Evolutionary conservation across 495 filamentous ascomycete genomes (phyloP).

Genomic region (Lasiosphaeria hispida): DNA sequence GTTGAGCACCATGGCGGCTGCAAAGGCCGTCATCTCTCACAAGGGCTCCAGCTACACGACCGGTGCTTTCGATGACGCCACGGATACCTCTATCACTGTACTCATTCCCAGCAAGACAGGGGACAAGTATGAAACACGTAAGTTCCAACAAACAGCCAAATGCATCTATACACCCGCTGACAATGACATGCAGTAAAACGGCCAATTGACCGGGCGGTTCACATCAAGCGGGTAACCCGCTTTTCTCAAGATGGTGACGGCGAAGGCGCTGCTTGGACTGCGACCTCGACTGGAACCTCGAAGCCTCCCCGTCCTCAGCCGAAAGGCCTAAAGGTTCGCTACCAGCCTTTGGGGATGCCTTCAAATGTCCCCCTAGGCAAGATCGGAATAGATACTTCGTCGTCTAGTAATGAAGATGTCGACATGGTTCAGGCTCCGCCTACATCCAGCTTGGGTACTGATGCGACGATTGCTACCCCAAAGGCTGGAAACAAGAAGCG

Average conservation of each 20-base stretch:
- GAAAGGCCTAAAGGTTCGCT: slow-evolving; percentile 43
- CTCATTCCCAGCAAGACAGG: slow-evolving; percentile 42
- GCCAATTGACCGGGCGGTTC: slow-evolving; percentile 40
- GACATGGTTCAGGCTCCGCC: slow-evolving; percentile 30
- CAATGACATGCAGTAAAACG: slow-evolving; percentile 30
- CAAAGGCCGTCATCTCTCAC: slow-evolving; percentile 38
- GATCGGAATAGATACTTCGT: slow-evolving; percentile 21
- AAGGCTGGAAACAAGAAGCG: slow-evolving; percentile 43
- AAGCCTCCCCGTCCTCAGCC: slow-evolving; percentile 44
- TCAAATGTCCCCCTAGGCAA: slow-evolving; percentile 12
- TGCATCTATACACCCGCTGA: neutral
- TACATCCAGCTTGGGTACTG: neutral
- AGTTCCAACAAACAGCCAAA: slow-evolving; percentile 15
- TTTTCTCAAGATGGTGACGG: slow-evolving; percentile 29
- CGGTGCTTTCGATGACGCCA: slow-evolving; percentile 33
- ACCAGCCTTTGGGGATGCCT: slow-evolving; percentile 41
- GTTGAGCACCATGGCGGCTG: slow-evolving; percentile 34
- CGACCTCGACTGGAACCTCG: slow-evolving; percentile 24
- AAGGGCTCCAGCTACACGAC: slow-evolving; percentile 41
- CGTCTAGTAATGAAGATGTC: slow-evolving; percentile 31
- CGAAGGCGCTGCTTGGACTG: slow-evolving; percentile 21
- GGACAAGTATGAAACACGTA: slow-evolving; percentile 41
- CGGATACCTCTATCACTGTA: slow-evolving; percentile 41
- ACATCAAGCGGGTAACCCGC: slow-evolving; percentile 44
- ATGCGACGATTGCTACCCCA: slow-evolving; percentile 8